Evolutionary conservation across 2,329 filamentous ascomycete species (phyloP).

Genomic region (Emergomyces orientalis): DNA sequence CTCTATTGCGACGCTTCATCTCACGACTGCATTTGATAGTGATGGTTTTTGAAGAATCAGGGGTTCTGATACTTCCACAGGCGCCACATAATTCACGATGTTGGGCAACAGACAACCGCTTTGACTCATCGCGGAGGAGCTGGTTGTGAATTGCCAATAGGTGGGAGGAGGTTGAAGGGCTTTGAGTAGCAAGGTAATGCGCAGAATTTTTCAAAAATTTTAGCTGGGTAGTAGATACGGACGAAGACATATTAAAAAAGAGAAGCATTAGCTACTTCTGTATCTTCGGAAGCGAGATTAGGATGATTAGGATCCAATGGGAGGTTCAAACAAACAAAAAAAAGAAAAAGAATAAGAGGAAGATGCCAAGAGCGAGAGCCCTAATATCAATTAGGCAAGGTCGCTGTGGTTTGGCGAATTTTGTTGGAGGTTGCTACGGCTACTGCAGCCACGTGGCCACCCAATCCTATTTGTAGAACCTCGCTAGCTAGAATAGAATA

Average conservation of each 20-base stretch:
- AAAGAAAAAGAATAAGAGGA: too few relatives aligned
- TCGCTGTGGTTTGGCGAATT: too few relatives aligned
- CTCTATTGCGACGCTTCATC: background rate
- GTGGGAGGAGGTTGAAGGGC: slow-evolving; percentile 35
- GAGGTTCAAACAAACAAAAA: too few relatives aligned
- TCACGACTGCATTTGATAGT: slow-evolving; percentile 12
- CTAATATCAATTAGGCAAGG: too few relatives aligned
- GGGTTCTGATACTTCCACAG: slow-evolving; percentile 32
- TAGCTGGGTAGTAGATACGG: slow-evolving; percentile 15
- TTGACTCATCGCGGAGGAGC: slow-evolving; percentile 28
- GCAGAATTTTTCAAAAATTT: slow-evolving; percentile 33
- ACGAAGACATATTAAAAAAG: slow-evolving; percentile 4
- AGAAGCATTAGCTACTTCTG: background rate
- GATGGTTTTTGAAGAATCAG: slow-evolving; percentile 24
- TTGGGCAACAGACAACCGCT: slow-evolving; percentile 25
- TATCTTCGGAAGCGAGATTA: too few relatives aligned
- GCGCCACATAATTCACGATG: slow-evolving; percentile 30
- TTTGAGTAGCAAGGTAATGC: slow-evolving; percentile 23
- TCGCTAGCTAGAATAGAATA: too few relatives aligned
- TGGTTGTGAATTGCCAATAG: slow-evolving; percentile 31
- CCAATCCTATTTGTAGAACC: too few relatives aligned
- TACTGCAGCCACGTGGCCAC: too few relatives aligned
- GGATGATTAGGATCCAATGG: too few relatives aligned
- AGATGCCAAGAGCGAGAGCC: too few relatives aligned
- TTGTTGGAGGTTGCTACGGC: too few relatives aligned